These are phyloP conservation scores for Microcera coccophila DNA, from an alignment of 2,329 filamentous ascomycete genomes.

Conservation along the genomic window DNA sequence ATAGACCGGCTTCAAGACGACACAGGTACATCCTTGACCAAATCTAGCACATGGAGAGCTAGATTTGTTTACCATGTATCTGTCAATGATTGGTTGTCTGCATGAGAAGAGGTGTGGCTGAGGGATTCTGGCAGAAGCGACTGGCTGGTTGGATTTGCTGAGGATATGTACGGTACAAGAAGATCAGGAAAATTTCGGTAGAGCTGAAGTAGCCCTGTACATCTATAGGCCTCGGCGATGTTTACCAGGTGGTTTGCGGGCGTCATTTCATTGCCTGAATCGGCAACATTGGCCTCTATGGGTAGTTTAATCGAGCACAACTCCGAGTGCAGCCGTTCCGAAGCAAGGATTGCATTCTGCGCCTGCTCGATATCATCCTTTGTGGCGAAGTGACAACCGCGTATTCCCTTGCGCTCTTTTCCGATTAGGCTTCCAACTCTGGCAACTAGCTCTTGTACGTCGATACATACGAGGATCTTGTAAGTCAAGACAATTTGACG, in stretches of 20 bases:
- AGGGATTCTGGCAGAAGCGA: too few relatives aligned
- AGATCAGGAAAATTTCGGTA: constrained; percentile 38
- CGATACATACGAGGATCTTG: constrained; percentile 18
- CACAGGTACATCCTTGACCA: constrained; percentile 40
- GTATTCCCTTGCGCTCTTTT: constrained; percentile 23
- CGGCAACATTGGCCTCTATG: constrained; percentile 14
- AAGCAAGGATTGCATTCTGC: constrained; percentile 16
- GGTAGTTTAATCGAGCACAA: constrained; percentile 17
- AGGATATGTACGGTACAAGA: constrained; percentile 26
- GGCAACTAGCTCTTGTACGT: constrained; percentile 24
- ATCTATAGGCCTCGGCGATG: constrained; percentile 28
- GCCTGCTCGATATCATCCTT: constrained; percentile 25
- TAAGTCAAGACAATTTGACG: constrained; percentile 8
- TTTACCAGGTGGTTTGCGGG: constrained; percentile 23
- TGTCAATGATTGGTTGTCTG: constrained; percentile 2
- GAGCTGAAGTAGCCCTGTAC: constrained; percentile 24
- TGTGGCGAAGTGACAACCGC: constrained; percentile 17
- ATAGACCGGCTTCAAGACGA: constrained; percentile 43
- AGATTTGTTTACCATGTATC: constrained; percentile 42
- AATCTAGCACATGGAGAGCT: constrained; percentile 41
- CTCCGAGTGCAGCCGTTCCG: constrained; percentile 17
- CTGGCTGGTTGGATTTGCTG: constrained; percentile 3
- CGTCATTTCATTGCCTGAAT: constrained; percentile 25
- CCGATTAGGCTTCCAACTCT: constrained; percentile 22
- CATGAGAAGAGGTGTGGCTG: constrained; percentile 3